Conservation (phyloP, 306 rosid genomes). For the Cucurbita argyrosperma region DNA sequence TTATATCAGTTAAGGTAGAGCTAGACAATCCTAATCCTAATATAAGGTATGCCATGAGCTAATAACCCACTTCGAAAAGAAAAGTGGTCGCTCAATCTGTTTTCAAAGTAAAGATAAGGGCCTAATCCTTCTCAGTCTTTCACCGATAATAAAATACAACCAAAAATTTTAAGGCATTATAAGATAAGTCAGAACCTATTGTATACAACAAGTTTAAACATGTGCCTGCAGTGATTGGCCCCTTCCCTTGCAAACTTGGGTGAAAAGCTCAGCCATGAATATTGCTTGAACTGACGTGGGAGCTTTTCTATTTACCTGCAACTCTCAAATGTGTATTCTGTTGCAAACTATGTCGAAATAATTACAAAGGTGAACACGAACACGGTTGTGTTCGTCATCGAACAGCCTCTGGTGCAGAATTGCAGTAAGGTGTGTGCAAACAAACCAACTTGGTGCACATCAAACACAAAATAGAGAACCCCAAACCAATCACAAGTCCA, state of each 20-base stretch:
- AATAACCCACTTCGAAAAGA: no score
- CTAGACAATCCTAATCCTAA: no score
- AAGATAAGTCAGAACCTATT: neutral
- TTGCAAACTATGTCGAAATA: neutral
- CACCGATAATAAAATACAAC: neutral
- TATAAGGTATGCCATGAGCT: no score
- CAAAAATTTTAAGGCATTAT: neutral
- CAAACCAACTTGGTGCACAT: conserved; percentile 93
- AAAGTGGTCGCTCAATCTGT: no score
- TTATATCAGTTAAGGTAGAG: no score
- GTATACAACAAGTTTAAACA: neutral
- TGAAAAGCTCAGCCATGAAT: neutral
- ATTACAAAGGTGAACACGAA: neutral
- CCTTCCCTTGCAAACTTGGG: neutral
- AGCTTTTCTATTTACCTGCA: neutral
- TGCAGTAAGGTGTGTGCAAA: conserved; percentile 97
- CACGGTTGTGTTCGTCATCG: conserved; percentile 20
- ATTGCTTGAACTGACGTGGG: neutral
- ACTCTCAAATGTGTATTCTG: neutral
- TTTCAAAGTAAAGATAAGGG: no score
- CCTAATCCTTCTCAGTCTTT: neutral
- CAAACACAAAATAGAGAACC: conserved; percentile 56
- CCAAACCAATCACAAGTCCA: conserved; percentile 58
- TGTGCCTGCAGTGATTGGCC: neutral
- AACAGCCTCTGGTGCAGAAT: conserved; percentile 97